Conservation (phyloP, 1,139 yeast species). For the Meyerozyma smithsonii region DNA sequence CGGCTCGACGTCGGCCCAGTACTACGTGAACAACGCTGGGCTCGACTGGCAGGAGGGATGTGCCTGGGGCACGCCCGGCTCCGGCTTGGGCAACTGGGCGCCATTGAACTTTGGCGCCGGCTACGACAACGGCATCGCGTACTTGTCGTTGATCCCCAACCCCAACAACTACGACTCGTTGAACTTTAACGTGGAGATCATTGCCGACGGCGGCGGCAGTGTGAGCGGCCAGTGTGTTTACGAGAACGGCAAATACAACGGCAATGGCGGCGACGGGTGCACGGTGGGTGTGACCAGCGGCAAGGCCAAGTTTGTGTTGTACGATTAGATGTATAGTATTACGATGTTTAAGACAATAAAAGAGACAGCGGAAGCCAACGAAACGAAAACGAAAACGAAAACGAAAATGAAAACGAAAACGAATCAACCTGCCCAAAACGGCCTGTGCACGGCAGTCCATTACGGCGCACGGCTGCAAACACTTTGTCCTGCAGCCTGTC, state of each 20-base stretch:
- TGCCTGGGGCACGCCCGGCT: slow-evolving; percentile 79
- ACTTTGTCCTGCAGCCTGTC: no score
- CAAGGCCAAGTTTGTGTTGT: slow-evolving; percentile 68
- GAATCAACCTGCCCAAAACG: no score
- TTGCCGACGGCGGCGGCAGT: slow-evolving; percentile 52
- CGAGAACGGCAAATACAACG: slow-evolving; percentile 71
- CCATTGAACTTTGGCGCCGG: slow-evolving; percentile 96
- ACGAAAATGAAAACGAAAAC: no score
- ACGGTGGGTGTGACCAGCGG: slow-evolving; percentile 87
- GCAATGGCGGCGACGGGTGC: slow-evolving; percentile 76
- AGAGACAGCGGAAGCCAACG: no score
- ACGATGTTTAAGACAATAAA: neutral
- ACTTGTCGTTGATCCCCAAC: slow-evolving; percentile 90
- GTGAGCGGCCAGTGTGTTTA: slow-evolving; percentile 78
- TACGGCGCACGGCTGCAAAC: no score
- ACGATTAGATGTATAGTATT: slow-evolving; percentile 13
- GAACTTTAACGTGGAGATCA: slow-evolving; percentile 84
- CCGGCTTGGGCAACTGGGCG: slow-evolving; percentile 96
- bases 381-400: no score
- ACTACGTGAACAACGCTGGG: slow-evolving; percentile 96
- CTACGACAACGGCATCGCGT: slow-evolving; percentile 68
- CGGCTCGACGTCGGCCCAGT: slow-evolving; percentile 84
- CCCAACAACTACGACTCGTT: slow-evolving; percentile 79
- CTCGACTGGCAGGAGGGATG: slow-evolving; percentile 86
- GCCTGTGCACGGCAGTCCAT: no score